phyloP scores from a whole-genome alignment of 225 moss, liverwort and hornwort genomes.

The Rhytidiadelphus loreus region DNA sequence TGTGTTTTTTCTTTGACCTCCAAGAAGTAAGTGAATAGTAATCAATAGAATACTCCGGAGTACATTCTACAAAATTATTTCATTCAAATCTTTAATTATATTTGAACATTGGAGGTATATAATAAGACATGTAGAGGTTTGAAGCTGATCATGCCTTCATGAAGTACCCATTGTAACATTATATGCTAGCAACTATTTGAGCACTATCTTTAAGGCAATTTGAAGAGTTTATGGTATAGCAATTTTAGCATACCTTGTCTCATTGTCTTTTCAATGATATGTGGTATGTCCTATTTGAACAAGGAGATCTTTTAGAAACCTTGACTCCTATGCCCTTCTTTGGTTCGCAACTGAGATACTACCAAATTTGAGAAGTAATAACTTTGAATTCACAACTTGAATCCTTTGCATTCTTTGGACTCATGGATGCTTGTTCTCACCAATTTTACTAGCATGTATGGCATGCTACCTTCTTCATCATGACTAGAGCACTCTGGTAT shows the following conservation, averaged over 20 bases:
- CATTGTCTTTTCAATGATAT: not conserved
- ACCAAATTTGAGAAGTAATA: not conserved
- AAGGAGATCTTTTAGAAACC: accelerated
- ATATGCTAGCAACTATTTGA: not conserved
- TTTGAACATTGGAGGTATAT: not conserved
- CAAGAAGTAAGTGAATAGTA: not conserved
- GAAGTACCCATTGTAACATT: not conserved
- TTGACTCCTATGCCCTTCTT: accelerated
- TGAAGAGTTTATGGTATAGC: not conserved
- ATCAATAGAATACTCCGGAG: not conserved
- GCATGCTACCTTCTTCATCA: accelerated
- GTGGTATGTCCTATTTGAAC: accelerated
- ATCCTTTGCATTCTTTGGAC: accelerated
- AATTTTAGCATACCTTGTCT: not conserved
- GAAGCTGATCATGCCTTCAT: not conserved
- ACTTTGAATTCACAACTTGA: too few species aligned
- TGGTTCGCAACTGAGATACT: accelerated
- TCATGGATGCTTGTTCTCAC: accelerated
- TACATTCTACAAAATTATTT: not conserved
- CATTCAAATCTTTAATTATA: not conserved
- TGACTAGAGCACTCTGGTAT: accelerated
- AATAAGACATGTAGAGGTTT: too few species aligned
- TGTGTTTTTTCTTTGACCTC: not conserved
- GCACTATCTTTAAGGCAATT: not conserved
- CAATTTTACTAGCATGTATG: accelerated